These are phyloP conservation scores for Akanthomyces lecanii DNA, from an alignment of 2,329 filamentous ascomycete genomes.

Conservation along the genomic window DNA sequence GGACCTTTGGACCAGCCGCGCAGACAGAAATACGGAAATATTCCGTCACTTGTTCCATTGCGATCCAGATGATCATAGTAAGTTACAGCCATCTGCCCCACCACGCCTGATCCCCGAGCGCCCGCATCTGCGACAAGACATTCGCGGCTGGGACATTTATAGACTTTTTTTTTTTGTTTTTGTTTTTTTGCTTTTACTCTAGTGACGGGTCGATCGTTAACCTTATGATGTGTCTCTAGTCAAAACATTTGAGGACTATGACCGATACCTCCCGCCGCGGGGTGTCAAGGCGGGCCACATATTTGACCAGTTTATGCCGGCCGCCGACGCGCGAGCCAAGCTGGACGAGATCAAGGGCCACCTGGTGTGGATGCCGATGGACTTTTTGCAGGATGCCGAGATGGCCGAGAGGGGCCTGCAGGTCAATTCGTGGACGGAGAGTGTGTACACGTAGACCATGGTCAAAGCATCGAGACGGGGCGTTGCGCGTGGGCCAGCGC, in stretches of 20 bases:
- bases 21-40: constrained; percentile 66
- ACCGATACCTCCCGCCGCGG: constrained; percentile 66
- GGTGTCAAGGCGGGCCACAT: constrained; percentile 80
- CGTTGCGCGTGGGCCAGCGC: background rate
- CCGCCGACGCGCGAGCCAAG: constrained; percentile 67
- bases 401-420: constrained; percentile 89
- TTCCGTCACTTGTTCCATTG: constrained; percentile 81
- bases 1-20: constrained; percentile 64
- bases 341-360: constrained; percentile 80
- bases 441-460: constrained; percentile 63
- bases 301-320: constrained; percentile 72
- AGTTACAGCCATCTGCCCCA: constrained; percentile 24
- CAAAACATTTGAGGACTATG: constrained; percentile 86
- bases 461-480: background rate
- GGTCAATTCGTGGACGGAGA: constrained; percentile 83
- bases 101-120: background rate
- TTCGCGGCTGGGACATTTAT: constrained; percentile 13
- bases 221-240: constrained; percentile 41
- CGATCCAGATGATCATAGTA: constrained; percentile 82
- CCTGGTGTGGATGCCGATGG: constrained; percentile 91
- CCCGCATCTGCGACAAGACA: constrained; percentile 3
- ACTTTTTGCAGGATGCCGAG: constrained; percentile 75
- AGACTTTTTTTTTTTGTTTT: background rate
- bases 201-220: constrained; percentile 18
- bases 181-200: background rate